Evolutionary conservation across 2,329 filamentous ascomycete species (phyloP), one percentile per base, ranked within the genome.

Genomic region (Xylariomycetidae sp.): DNA sequence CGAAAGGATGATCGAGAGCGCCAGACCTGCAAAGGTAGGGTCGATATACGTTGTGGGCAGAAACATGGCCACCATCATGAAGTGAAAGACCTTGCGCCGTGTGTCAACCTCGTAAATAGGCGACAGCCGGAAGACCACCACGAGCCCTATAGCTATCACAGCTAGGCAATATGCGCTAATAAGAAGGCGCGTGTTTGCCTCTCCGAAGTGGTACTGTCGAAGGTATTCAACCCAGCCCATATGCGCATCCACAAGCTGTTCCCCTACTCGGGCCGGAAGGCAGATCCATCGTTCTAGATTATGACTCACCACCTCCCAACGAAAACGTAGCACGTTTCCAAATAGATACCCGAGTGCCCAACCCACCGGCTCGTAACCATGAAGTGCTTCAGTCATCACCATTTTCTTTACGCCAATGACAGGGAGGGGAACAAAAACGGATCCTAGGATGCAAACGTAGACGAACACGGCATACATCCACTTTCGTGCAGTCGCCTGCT

Each of bases 51-150:
- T 85, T 2, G 86, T 80, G 0, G 92, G 89, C 2, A 97, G 71
- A 36, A 98, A 82, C 87, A 98, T 96, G 36, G 80, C 80, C 6
- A 97, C 90, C 85, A 97, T 97, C 74, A 90, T 95, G 48, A 94
- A 94, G 59, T 98, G 92, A 58, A 98, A 98, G 16, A 97, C 86
- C 61, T 98, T 98, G 31, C 92, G 80, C 31, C 92, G 78, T 2
- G 92, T 98, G 62, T 98, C 92, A 29, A 98, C 90, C 61, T 96
- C 89, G 46, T 85, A 89, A 31, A 86, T 68, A 3, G 79, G 69
- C 25, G 83, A 85, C 23, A 94, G 73, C 26, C 72, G 77, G 33
- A 92, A 77, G 6, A 96, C 86, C 4, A 85, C 69, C 8, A 79
- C 63, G 22, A 97, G 70, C 1, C 90, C 92, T 2, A 78, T 55